Evolutionary conservation across 176 grass and related monocot species (phyloP), one percentile per base, ranked within the genome.

Genomic region (Oryza meyeriana): DNA sequence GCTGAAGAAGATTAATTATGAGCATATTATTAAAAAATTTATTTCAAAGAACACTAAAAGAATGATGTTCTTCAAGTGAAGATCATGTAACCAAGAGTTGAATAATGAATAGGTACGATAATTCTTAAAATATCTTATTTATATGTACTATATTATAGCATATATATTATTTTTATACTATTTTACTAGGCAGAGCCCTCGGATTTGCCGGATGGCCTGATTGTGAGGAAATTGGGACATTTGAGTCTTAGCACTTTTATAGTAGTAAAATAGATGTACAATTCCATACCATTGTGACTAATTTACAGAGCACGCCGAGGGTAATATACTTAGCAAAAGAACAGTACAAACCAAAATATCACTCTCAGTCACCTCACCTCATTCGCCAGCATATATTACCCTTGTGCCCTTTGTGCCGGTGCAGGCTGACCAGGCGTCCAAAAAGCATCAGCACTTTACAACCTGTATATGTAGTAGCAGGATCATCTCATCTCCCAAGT

Each of bases 331-430:
- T 14, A 45, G 18, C 11, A 6, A 8, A 36, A 52, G 42, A 77
- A 29, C 72, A 70, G 36, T 80, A 86, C 59, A 85, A 85, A 64
- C 29, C 41, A 69, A 85, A 85, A 65, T 57, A 85, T 82, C 78
- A 85, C 83, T 33, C 67, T 76, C 41, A 22, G 28, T 74, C 71
- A 58, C 72, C 77, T 74, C 71, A 58, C 72, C 77, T 79, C 69
- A 35, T 61, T 66, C 26, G 6, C 57, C 42, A 42, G 42, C 64
- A 64, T 71, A 75, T 63, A 72, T n/a, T n/a, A 16, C 48, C 48
- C 17, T 52, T 52, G 48, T 52, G 48, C 5, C 48, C 36, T 68
- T 61, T 47, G 42, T 44, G 83, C 40, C 70, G n/a, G 61, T 27
- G 64, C 61, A 38, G 47, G 47, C 48, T 66, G 61, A 67, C 74